These are phyloP conservation scores for Hemisphaericaspora xylofermentans DNA, from an alignment of 1,139 yeast species.

Conservation along the genomic window DNA sequence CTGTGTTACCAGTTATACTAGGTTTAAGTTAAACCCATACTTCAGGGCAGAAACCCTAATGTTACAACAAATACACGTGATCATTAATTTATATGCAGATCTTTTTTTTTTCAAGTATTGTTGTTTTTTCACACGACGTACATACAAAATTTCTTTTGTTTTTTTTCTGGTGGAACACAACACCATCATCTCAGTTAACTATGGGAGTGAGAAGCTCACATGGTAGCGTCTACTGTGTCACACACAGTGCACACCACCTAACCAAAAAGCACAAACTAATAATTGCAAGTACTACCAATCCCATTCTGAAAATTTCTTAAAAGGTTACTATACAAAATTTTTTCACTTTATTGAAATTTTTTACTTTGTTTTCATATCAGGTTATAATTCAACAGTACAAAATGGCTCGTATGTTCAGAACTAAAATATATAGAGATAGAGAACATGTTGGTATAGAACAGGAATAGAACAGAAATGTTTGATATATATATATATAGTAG, in stretches of 20 bases:
- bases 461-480: too few relatives aligned
- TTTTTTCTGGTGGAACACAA: slow-evolving; percentile 1
- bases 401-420: slow-evolving; percentile 15
- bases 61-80: slow-evolving; percentile 4
- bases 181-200: too few relatives aligned
- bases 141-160: neutral
- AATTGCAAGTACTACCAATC: neutral
- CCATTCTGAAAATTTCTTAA: slow-evolving; percentile 11
- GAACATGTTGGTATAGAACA: too few relatives aligned
- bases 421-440: neutral
- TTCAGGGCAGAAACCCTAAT: slow-evolving; percentile 9
- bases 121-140: neutral
- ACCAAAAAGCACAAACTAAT: neutral
- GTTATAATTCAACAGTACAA: slow-evolving; percentile 8
- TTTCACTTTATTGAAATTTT: slow-evolving; percentile 3
- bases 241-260: too few relatives aligned
- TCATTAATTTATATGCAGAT: neutral
- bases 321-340: neutral
- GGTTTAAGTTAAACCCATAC: neutral
- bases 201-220: too few relatives aligned
- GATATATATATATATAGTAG: too few relatives aligned
- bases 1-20: too few relatives aligned
- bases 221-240: slow-evolving; percentile 1
- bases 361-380: slow-evolving; percentile 1
- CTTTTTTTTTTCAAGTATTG: neutral